Percentiles rank a stretch among this genome's conserved stretches.
Conservation (phyloP, 495 filamentous ascomycete genomes). For the Pyronema domesticum region DNA sequence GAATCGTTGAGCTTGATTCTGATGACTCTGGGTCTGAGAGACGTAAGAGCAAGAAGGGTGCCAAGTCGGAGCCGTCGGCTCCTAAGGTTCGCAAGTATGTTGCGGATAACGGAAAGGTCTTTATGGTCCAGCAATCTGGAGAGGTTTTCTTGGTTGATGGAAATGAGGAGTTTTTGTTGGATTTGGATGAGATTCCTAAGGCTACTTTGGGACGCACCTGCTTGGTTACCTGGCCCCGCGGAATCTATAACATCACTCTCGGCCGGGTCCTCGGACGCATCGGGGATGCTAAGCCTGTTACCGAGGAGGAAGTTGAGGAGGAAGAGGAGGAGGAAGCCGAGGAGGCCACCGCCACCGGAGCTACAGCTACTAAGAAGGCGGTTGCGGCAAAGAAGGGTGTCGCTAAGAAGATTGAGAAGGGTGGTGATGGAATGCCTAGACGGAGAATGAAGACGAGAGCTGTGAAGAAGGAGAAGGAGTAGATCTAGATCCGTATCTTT, state of each 20-base stretch:
- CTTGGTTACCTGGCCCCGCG: conserved; percentile 48
- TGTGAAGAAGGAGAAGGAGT: conserved; percentile 14
- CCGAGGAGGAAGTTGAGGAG: conserved; percentile 25
- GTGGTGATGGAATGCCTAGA: conserved; percentile 17
- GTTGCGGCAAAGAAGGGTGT: conserved; percentile 15
- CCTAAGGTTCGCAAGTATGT: conserved; percentile 37
- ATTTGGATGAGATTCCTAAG: conserved; percentile 48
- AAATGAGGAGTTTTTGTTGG: conserved; percentile 64
- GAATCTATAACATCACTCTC: conserved; percentile 40
- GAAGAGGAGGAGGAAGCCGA: conserved; percentile 18
- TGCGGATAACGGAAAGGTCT: conserved; percentile 78
- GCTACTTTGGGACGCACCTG: conserved; percentile 55
- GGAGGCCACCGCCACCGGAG: conserved; percentile 21
- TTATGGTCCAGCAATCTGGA: conserved; percentile 79
- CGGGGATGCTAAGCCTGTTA: conserved; percentile 15
- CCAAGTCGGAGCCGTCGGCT: conserved; percentile 32
- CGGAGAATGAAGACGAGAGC: conserved; percentile 13
- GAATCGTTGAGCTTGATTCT: conserved; percentile 25
- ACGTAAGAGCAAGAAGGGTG: conserved; percentile 30
- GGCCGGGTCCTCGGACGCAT: conserved; percentile 32
- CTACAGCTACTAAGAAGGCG: background rate
- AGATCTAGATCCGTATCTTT: too few species aligned
- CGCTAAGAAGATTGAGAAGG: conserved; percentile 19
- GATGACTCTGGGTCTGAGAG: conserved; percentile 21
- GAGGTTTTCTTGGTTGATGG: conserved; percentile 90